Conservation (phyloP, 768 basidiomycete species). For the Rhodotorula taiwanensis region DNA sequence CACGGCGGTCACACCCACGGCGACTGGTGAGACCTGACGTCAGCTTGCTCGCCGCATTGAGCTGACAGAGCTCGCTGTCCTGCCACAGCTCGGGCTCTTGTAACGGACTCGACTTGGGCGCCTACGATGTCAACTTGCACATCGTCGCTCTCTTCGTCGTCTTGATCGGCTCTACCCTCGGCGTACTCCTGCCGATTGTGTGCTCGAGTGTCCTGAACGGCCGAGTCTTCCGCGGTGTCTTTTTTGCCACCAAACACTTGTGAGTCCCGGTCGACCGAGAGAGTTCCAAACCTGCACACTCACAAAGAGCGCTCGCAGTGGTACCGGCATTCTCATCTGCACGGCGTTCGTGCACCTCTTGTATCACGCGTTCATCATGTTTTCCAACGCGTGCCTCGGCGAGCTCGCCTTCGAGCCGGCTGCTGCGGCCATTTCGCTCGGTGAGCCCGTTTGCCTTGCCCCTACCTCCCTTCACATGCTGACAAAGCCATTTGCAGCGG, state of each 20-base stretch:
- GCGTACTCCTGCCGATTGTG: constrained; percentile 32
- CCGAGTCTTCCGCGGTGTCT: constrained; percentile 4
- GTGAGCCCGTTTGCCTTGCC: constrained; percentile 11
- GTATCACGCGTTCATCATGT: constrained; percentile 46
- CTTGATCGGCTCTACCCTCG: constrained; percentile 29
- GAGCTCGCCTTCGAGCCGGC: constrained; percentile 44
- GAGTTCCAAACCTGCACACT: background rate
- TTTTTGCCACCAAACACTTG: constrained; percentile 35
- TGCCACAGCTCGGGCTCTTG: constrained; percentile 4
- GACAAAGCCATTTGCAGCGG: background rate
- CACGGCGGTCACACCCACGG: constrained; percentile 37
- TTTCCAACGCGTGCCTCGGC: constrained; percentile 43
- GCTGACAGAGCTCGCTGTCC: too few species aligned
- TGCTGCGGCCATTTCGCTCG: constrained; percentile 44
- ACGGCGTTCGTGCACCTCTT: constrained; percentile 45
- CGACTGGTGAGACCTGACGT: constrained; percentile 4
- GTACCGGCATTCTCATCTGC: constrained; percentile 44
- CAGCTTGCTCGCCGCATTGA: too few species aligned
- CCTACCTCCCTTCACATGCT: background rate
- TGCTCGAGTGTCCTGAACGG: constrained; percentile 9
- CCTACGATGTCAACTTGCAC: constrained; percentile 33
- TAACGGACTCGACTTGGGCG: constrained; percentile 32
- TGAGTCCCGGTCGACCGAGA: background rate
- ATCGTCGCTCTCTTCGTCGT: constrained; percentile 37
- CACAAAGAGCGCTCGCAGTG: constrained; percentile 3